Percentiles rank a stretch among this genome's conserved stretches.
Conservation (phyloP, 1,284 basidiomycete genomes). For the Xerocomus cyaneibrunnescens region DNA sequence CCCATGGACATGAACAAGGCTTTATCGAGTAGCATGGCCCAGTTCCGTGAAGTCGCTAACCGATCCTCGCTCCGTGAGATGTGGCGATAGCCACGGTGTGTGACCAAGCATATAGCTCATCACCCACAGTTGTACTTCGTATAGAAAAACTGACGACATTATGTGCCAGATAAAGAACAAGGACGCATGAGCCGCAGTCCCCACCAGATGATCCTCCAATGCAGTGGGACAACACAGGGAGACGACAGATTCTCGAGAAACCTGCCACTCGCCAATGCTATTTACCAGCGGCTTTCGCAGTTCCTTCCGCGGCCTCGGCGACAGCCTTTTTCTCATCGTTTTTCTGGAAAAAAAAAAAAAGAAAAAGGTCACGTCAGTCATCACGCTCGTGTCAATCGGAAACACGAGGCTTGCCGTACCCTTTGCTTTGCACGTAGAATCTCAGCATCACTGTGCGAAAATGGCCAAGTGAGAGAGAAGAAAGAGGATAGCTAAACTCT, state of each 20-base stretch:
- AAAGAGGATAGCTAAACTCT: conserved; percentile 13
- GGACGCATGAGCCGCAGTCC: conserved; percentile 7
- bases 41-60: conserved; percentile 3
- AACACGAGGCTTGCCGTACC: conserved; percentile 40
- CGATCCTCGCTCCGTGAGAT: conserved; percentile 29
- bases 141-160: conserved; percentile 18
- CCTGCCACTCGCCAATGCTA: conserved; percentile 35
- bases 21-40: conserved; percentile 16
- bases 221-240: neutral
- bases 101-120: conserved; percentile 6
- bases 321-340: conserved; percentile 57
- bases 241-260: conserved; percentile 15
- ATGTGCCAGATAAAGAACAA: conserved; percentile 8
- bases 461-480: conserved; percentile 25
- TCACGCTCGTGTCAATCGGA: conserved; percentile 8
- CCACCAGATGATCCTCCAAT: conserved; percentile 19
- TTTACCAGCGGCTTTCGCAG: conserved; percentile 40
- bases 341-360: conserved; percentile 54
- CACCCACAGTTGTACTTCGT: neutral
- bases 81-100: conserved; percentile 17
- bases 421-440: conserved; percentile 74
- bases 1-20: conserved; percentile 3
- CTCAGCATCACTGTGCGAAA: conserved; percentile 66
- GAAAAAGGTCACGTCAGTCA: conserved; percentile 16
- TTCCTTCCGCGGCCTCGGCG: conserved; percentile 30